Evolutionary conservation across 2,329 filamentous ascomycete species (phyloP).

Genomic region (Sporothrix dimorphospora): DNA sequence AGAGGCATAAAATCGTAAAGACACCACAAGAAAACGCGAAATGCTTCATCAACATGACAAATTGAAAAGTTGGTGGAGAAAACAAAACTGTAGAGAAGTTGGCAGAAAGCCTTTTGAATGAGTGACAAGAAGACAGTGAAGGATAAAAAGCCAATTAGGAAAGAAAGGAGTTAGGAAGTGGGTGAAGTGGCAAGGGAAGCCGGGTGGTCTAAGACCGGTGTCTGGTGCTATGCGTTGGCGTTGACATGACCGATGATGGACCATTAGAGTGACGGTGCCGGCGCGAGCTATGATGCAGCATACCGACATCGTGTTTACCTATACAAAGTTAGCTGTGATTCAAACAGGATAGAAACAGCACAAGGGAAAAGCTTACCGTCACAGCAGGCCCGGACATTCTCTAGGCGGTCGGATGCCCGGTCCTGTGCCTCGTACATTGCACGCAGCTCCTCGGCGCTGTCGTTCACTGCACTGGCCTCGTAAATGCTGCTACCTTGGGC

Average conservation of each 20-base stretch:
- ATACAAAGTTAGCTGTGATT: no score
- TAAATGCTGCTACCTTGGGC: constrained; percentile 46
- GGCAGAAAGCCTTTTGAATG: constrained; percentile 16
- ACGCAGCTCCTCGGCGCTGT: constrained; percentile 82
- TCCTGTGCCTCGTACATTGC: constrained; percentile 79
- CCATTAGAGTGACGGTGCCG: constrained; percentile 33
- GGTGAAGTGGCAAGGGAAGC: background rate
- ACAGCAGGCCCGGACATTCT: constrained; percentile 96
- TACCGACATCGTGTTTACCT: constrained; percentile 71
- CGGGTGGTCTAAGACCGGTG: constrained; percentile 23
- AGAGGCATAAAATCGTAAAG: constrained; percentile 30
- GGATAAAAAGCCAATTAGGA: constrained; percentile 8
- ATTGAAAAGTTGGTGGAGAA: background rate
- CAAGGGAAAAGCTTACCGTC: constrained; percentile 60
- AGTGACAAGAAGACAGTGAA: background rate
- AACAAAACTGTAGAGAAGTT: constrained; percentile 1
- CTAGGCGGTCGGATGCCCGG: constrained; percentile 74
- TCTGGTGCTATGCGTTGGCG: constrained; percentile 31
- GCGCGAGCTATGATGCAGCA: constrained; percentile 46
- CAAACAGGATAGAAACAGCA: no score
- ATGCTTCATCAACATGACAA: constrained; percentile 21
- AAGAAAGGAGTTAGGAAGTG: background rate
- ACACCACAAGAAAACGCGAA: constrained; percentile 19
- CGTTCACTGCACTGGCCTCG: constrained; percentile 63
- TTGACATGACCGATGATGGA: constrained; percentile 23